phyloP scores from a whole-genome alignment of 192 early-diverging fungal species.

The Coemansia sp. region DNA sequence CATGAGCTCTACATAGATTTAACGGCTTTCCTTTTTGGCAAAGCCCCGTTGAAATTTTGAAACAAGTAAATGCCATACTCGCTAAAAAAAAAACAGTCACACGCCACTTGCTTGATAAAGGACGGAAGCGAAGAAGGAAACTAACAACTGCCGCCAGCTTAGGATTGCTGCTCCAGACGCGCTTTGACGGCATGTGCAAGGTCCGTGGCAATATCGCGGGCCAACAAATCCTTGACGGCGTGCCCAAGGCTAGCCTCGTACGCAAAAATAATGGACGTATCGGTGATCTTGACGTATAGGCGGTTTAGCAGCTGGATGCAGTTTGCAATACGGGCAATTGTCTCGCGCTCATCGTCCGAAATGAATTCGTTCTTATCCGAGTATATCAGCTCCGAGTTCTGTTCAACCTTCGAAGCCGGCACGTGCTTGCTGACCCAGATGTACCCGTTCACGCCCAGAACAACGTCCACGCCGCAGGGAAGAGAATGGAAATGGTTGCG shows the following conservation, averaged over 20 bases:
- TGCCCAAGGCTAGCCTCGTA: slow-evolving; percentile 80
- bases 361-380: slow-evolving; percentile 88
- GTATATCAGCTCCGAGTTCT: slow-evolving; percentile 84
- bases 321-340: slow-evolving; percentile 90
- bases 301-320: slow-evolving; percentile 80
- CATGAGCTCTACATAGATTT: too few relatives aligned
- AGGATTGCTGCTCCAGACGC: slow-evolving; percentile 32
- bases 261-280: slow-evolving; percentile 86
- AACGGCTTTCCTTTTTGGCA: too few relatives aligned
- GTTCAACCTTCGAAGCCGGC: slow-evolving; percentile 62
- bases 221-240: slow-evolving; percentile 67
- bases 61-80: too few relatives aligned
- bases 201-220: slow-evolving; percentile 50
- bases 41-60: too few relatives aligned
- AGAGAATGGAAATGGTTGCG: slow-evolving; percentile 95
- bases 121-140: not conserved
- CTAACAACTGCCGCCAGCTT: not conserved
- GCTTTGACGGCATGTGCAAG: slow-evolving; percentile 42
- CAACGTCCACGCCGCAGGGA: slow-evolving; percentile 88
- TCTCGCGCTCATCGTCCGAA: slow-evolving; percentile 69
- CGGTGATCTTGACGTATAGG: slow-evolving; percentile 82
- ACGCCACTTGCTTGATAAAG: not conserved
- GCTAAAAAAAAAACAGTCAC: too few relatives aligned
- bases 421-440: slow-evolving; percentile 91
- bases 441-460: slow-evolving; percentile 95